Base-by-base conservation (phyloP, 1,284 basidiomycete genomes). In the Microbotryum lychnidis-dioicae region DNA sequence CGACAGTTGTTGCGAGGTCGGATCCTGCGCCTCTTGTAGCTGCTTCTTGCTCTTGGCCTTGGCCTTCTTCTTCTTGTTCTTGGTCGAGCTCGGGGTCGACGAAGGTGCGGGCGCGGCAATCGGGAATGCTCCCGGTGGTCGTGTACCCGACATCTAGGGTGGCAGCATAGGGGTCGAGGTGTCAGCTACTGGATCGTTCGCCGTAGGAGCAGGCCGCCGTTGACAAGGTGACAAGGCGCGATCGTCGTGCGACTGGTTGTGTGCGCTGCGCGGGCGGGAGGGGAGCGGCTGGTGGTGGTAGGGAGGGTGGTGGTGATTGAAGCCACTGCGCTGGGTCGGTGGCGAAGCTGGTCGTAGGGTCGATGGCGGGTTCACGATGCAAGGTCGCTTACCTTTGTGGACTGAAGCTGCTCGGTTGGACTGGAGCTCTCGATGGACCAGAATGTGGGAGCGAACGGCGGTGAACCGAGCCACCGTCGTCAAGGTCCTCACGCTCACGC, bases 61-160 rank as follows among this genome's bases (percentile, higher is more conserved):
- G 20, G n/a, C 37, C 52, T 57, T 58, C 59, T 64, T 57, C 48
- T 55, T 55, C 56, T 65, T 60, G 52, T 65, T 65, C 44, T 59
- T 54, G 21, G 25, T 20, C 33, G 47, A 10, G 4, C 47, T 33
- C 3, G 31, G 6, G 37, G 49, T 9, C 20, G 57, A 21, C 47
- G 46, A 4, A 12, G 53, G 16, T n/a, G 33, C 20, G 53, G 6
- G 45, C 18, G 46, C 16, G 25, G 45, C 18, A 37, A 20, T 16
- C n/a, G 50, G 50, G 50, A 33, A 58, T 14, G 50, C 50, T 7
- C 57, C 57, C 18, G 57, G 57, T 12, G 57, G 57, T 10, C 44
- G 37, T 12, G 37, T 42, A 6, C 37, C 37, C 37, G 37, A 42
- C 37, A 42, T 42, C 37, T 42, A 42, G 12, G 37, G 16, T 18